Evolutionary conservation across 1,284 basidiomycete species (phyloP), one percentile per base, ranked within the genome.

Genomic region (Heterobasidion occidentale): DNA sequence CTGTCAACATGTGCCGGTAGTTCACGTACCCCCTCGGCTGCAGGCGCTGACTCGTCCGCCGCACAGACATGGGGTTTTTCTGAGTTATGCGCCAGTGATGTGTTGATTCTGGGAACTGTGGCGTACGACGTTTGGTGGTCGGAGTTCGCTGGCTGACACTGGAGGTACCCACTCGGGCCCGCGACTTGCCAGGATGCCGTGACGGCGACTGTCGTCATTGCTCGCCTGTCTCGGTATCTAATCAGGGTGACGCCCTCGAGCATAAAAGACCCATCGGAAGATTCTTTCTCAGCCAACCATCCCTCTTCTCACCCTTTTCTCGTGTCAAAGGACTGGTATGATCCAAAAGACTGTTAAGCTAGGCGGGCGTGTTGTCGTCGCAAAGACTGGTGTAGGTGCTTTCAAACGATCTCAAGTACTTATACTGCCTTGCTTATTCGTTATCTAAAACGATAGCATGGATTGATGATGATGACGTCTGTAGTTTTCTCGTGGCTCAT

Each of bases 401-500:
- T 38, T 7, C n/a, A 15, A 33, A n/a, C 33, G 34, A 9, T 53
- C 3, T 34, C 5, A 8, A 20, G 12, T 27, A 11, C 35, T n/a
- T 33, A 19, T 36, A 8, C 8, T 44, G 38, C 17, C 7, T 35
- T 17, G 45, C 3, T 36, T 7, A 27, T n/a, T 34, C 9, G n/a
- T 35, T 14, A 7, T 27, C 46, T 47, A 38, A 51, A 5, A 34
- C 9, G n/a, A 4, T 15, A 76, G 70, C 75, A 77, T 63, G 80
- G 80, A 1, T 67, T 81, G 52, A 83, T 84, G 81, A 70, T 75
- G 67, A 76, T 83, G 70, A 81, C 78, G 62, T 79, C 64, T 65
- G 74, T 61, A 12, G 11, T 38, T 36, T 33, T 27, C 27, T 36
- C 44, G 33, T n/a, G n/a, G n/a, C n/a, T n/a, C 19, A 17, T 20